These are phyloP conservation scores for Nicotiana rustica DNA, from an alignment of 305 asterid genomes.

Conservation along the genomic window DNA sequence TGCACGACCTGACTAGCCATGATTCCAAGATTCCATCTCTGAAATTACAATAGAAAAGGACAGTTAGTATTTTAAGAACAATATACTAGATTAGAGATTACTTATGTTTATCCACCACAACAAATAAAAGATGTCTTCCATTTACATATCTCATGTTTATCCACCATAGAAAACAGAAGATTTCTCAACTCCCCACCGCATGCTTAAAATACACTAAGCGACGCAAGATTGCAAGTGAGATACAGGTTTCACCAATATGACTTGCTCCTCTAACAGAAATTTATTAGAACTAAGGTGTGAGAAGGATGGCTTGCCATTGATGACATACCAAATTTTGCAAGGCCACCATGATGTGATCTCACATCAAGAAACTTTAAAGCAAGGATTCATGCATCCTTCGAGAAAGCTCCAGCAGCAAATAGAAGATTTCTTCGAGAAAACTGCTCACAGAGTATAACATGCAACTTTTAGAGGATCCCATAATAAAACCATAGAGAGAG, in stretches of 20 bases:
- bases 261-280: slow-evolving; percentile 18
- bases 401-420: slow-evolving; percentile 94
- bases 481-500: slow-evolving; percentile 27
- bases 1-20: not conserved
- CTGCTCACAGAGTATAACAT: slow-evolving; percentile 49
- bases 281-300: not conserved
- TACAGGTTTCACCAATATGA: slow-evolving; percentile 8
- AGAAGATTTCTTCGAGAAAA: slow-evolving; percentile 93
- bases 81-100: not conserved
- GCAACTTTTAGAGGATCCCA: slow-evolving; percentile 23
- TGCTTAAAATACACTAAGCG: not conserved
- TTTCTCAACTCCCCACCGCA: too few relatives aligned
- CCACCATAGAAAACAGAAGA: too few relatives aligned
- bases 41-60: not conserved
- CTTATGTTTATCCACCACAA: not conserved
- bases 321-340: slow-evolving; percentile 26
- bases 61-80: not conserved
- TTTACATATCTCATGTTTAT: too few relatives aligned
- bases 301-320: slow-evolving; percentile 16
- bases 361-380: not conserved
- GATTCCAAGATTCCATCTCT: not conserved
- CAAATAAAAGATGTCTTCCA: not conserved
- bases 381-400: slow-evolving; percentile 46
- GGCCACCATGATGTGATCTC: slow-evolving; percentile 17
- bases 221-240: slow-evolving; percentile 18